These are phyloP conservation scores for Calendula officinalis DNA, from an alignment of 129 eudicot species.

Conservation along the genomic window DNA sequence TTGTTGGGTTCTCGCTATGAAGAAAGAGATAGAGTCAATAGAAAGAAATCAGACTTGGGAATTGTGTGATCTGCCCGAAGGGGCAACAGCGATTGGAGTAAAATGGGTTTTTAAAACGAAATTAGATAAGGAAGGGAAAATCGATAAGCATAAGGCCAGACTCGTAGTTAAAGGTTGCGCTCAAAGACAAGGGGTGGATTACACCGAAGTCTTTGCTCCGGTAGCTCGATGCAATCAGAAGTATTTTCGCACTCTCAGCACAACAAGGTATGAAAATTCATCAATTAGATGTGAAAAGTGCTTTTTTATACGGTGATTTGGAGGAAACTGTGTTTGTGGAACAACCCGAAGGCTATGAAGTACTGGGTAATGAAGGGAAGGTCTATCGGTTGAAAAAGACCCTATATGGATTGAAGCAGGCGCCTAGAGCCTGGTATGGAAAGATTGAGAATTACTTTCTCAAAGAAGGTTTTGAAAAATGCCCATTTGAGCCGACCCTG, in stretches of 20 bases:
- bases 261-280: neutral
- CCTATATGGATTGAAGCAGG: too few relatives aligned
- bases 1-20: neutral
- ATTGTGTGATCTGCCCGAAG: neutral
- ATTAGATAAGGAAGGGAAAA: neutral
- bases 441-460: neutral
- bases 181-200: too few relatives aligned
- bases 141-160: too few relatives aligned
- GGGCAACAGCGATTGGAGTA: neutral
- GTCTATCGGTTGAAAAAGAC: neutral
- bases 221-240: neutral
- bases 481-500: conserved; percentile 6
- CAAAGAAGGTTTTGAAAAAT: neutral
- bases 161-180: too few relatives aligned
- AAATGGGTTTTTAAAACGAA: conserved; percentile 1
- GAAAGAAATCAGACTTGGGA: neutral
- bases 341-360: neutral
- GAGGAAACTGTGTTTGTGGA: neutral
- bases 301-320: neutral
- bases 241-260: neutral
- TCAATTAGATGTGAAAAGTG: neutral
- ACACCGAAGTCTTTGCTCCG: too few relatives aligned
- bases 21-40: neutral
- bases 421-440: neutral
- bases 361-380: neutral